phyloP scores from a whole-genome alignment of 345 rosid genomes.

The Limnanthes douglasii region DNA sequence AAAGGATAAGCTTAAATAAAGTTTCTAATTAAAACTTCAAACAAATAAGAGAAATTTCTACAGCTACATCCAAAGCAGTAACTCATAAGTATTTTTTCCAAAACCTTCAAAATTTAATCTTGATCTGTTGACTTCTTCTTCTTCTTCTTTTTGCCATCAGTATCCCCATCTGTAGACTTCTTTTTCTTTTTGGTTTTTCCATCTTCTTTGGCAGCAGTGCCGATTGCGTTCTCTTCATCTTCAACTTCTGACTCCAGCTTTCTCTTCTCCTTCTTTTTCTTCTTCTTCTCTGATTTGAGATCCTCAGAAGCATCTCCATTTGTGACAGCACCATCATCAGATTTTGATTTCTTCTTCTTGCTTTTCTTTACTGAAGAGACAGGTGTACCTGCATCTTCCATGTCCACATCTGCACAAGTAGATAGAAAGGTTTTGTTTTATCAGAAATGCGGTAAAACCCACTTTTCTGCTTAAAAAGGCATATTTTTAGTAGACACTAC shows the following conservation, averaged over 20 bases:
- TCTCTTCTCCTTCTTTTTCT: constrained; percentile 14
- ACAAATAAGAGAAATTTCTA: too few relatives aligned
- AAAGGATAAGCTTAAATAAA: too few relatives aligned
- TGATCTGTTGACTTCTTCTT: constrained; percentile 18
- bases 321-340: constrained; percentile 6
- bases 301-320: constrained; percentile 5
- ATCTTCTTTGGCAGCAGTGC: constrained; percentile 9
- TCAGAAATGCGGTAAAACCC: too few relatives aligned
- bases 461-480: too few relatives aligned
- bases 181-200: constrained; percentile 19
- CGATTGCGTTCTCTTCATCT: constrained; percentile 1
- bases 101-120: too few relatives aligned
- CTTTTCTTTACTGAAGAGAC: constrained; percentile 14
- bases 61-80: too few relatives aligned
- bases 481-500: too few relatives aligned
- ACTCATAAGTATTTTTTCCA: too few relatives aligned
- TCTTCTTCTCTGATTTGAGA: constrained; percentile 11
- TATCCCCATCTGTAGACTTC: constrained; percentile 7
- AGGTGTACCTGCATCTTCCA: constrained; percentile 7
- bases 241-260: constrained; percentile 10
- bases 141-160: constrained; percentile 13
- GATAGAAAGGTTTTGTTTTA: too few relatives aligned
- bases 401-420: not conserved
- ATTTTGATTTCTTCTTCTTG: constrained; percentile 16
- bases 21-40: too few relatives aligned